phyloP scores from a whole-genome alignment of 768 basidiomycete genomes.

The Glaciozyma antarctica region DNA sequence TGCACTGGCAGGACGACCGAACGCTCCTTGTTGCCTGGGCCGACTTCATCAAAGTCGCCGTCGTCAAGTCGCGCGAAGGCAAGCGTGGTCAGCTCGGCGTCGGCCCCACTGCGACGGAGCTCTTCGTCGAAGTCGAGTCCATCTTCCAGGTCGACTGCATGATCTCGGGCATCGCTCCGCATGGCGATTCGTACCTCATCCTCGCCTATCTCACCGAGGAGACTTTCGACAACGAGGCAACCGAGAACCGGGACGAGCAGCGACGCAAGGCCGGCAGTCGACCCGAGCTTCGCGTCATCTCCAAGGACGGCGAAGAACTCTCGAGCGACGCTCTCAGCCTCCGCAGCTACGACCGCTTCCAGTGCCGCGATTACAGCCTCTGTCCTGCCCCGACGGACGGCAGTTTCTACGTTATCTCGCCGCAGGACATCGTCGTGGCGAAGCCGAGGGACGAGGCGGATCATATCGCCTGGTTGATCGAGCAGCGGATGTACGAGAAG shows the following conservation, averaged over 20 bases:
- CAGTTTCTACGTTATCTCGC: conserved; percentile 71
- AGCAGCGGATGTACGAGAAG: conserved; percentile 75
- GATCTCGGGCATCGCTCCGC: conserved; percentile 81
- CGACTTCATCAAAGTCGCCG: conserved; percentile 79
- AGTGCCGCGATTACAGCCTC: conserved; percentile 79
- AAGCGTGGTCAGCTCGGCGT: conserved; percentile 26
- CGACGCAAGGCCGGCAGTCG: conserved; percentile 74
- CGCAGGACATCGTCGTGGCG: conserved; percentile 78
- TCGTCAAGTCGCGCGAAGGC: conserved; percentile 44
- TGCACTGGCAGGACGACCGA: conserved; percentile 85
- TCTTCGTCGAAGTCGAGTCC: conserved; percentile 76
- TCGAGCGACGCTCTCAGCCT: conserved; percentile 74
- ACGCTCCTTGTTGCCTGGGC: conserved; percentile 82
- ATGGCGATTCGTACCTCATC: conserved; percentile 54
- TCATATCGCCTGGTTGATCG: conserved; percentile 85
- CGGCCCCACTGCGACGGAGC: conserved; percentile 32
- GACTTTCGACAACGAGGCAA: conserved; percentile 50
- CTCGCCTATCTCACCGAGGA: conserved; percentile 57
- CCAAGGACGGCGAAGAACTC: conserved; percentile 76
- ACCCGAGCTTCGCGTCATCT: conserved; percentile 90
- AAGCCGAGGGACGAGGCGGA: conserved; percentile 76
- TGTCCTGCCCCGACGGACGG: conserved; percentile 18
- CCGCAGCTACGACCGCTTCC: conserved; percentile 67
- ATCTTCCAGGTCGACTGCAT: conserved; percentile 91
- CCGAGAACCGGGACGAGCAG: conserved; percentile 61